These are phyloP conservation scores for Nelumbo lutea DNA, from an alignment of 164 flowering plant genomes.

Conservation along the genomic window DNA sequence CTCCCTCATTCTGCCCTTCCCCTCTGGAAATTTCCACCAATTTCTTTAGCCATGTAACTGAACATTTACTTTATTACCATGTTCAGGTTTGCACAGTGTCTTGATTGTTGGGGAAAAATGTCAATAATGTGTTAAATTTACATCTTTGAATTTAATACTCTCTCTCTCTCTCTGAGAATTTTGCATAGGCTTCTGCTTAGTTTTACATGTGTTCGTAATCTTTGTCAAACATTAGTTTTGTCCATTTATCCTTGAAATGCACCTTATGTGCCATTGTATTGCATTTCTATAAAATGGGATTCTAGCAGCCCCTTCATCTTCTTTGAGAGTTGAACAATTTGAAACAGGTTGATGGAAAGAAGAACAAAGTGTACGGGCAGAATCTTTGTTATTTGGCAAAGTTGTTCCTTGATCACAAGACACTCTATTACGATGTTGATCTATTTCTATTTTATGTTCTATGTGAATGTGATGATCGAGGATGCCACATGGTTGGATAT, in stretches of 20 bases:
- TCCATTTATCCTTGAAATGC: not conserved
- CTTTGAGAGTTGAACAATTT: conserved; percentile 6
- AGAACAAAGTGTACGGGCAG: conserved; percentile 98
- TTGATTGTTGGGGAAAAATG: not conserved
- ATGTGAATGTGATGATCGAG: conserved; percentile 99
- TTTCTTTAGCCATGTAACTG: too few species aligned
- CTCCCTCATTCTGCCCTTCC: too few species aligned
- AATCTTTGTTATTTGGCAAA: conserved; percentile 95
- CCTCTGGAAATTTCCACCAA: not conserved
- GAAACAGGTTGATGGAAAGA: conserved; percentile 95
- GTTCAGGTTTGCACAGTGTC: not conserved
- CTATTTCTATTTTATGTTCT: conserved; percentile 85
- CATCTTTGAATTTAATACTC: not conserved
- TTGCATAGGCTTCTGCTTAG: not conserved
- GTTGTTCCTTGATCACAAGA: conserved; percentile 96
- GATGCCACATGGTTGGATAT: conserved; percentile 99
- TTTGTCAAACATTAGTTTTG: not conserved
- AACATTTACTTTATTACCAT: not conserved
- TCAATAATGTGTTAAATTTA: not conserved
- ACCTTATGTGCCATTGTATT: not conserved
- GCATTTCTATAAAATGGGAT: not conserved
- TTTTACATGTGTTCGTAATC: not conserved
- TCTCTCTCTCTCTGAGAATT: not conserved
- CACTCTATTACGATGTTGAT: conserved; percentile 97
- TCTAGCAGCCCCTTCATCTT: not conserved